Evolutionary conservation across 2,329 filamentous ascomycete species (phyloP).

Genomic region (Phyllosticta paracitricarpa): DNA sequence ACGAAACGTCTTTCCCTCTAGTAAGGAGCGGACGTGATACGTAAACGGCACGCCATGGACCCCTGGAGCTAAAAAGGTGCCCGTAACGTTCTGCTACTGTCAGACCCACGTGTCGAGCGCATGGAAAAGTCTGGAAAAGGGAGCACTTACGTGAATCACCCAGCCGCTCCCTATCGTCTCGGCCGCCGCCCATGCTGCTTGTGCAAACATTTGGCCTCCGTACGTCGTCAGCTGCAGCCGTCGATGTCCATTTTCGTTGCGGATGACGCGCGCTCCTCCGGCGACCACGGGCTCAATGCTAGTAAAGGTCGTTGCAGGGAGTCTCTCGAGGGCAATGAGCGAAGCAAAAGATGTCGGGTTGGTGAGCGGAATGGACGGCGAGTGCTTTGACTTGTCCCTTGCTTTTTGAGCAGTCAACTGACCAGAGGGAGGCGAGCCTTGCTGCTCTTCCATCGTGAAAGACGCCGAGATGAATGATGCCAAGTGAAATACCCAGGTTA

Average conservation of each 20-base stretch:
- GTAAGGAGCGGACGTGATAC: too few relatives aligned
- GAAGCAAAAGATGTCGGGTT: background rate
- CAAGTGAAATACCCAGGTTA: too few relatives aligned
- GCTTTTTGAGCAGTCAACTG: background rate
- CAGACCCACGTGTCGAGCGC: too few relatives aligned
- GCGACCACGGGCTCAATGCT: background rate
- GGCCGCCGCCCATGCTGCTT: constrained; percentile 46
- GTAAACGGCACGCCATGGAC: too few relatives aligned
- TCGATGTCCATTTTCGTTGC: background rate
- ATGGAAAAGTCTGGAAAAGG: too few relatives aligned
- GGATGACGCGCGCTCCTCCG: background rate
- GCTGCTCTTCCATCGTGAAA: background rate
- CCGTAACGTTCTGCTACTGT: too few relatives aligned
- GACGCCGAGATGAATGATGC: background rate
- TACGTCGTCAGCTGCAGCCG: constrained; percentile 29
- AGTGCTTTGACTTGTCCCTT: too few relatives aligned
- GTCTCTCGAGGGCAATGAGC: background rate
- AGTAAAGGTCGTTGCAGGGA: background rate
- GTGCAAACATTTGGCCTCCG: constrained; percentile 47
- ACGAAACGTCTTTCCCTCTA: too few relatives aligned
- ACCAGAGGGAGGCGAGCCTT: background rate
- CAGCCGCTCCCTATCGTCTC: constrained; percentile 43
- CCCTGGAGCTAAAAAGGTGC: too few relatives aligned
- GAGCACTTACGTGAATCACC: constrained; percentile 38
- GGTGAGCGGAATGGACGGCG: background rate